phyloP scores from a whole-genome alignment of 2,329 filamentous ascomycete genomes.

The Xylariaceae sp. region DNA sequence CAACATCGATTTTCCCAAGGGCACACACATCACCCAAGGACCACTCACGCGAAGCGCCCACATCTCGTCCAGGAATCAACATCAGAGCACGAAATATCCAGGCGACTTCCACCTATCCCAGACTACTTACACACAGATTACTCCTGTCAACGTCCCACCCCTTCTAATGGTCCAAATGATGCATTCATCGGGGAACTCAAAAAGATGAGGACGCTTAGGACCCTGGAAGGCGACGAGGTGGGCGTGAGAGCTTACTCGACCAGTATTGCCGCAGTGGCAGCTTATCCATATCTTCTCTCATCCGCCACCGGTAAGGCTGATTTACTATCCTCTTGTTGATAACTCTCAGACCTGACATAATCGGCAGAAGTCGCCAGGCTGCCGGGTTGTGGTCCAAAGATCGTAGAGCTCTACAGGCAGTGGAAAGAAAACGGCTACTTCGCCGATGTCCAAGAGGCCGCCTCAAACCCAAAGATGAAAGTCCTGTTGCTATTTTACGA shows the following conservation, averaged over 20 bases:
- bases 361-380: conserved; percentile 60
- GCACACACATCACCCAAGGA: conserved; percentile 28
- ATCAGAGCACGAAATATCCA: conserved; percentile 72
- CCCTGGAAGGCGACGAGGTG: conserved; percentile 76
- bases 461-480: conserved; percentile 68
- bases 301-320: conserved; percentile 49
- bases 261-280: conserved; percentile 80
- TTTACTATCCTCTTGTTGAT: conserved; percentile 47
- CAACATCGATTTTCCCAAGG: conserved; percentile 1
- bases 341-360: conserved; percentile 16
- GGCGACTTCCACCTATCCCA: conserved; percentile 68
- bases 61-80: conserved; percentile 72
- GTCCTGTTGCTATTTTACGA: conserved; percentile 76
- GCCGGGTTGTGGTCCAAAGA: conserved; percentile 83
- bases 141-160: conserved; percentile 82
- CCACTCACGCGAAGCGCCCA: conserved; percentile 45
- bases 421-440: conserved; percentile 69
- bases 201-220: conserved; percentile 74
- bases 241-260: conserved; percentile 87
- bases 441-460: conserved; percentile 67
- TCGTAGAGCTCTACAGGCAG: conserved; percentile 78
- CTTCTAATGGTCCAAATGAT: conserved; percentile 72
- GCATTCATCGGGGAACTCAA: conserved; percentile 76
- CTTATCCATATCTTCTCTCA: conserved; percentile 69
- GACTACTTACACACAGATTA: conserved; percentile 71